Conservation (phyloP, 1,284 basidiomycete species). For the Cryptococcus wingfieldii region DNA sequence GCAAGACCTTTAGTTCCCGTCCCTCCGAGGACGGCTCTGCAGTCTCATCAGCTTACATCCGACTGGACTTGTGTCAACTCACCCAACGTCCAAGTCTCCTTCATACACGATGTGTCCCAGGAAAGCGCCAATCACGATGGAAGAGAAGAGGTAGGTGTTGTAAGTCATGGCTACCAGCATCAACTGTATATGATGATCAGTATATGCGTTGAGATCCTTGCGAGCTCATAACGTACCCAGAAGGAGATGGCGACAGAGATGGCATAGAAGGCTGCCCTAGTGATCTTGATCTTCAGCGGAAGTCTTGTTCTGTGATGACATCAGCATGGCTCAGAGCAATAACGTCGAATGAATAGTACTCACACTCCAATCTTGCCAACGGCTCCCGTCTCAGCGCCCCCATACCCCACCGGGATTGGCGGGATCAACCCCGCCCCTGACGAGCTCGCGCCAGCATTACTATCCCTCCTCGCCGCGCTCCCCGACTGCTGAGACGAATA, state of each 20-base stretch:
- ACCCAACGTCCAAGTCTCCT: slow-evolving; percentile 42
- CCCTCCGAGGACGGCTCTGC: slow-evolving; percentile 9
- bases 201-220: neutral
- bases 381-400: slow-evolving; percentile 23
- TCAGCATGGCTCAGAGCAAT: neutral
- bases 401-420: slow-evolving; percentile 23
- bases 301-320: slow-evolving; percentile 20
- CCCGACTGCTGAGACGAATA: slow-evolving; percentile 17
- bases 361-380: slow-evolving; percentile 27
- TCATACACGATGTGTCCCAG: slow-evolving; percentile 47
- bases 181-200: slow-evolving; percentile 25
- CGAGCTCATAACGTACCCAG: slow-evolving; percentile 33
- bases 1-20: slow-evolving; percentile 30
- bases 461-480: slow-evolving; percentile 4
- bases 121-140: slow-evolving; percentile 48
- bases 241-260: slow-evolving; percentile 42
- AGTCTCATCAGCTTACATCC: neutral
- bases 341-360: slow-evolving; percentile 11
- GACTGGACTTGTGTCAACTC: slow-evolving; percentile 8
- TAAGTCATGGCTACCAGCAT: slow-evolving; percentile 53
- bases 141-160: slow-evolving; percentile 47
- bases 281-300: slow-evolving; percentile 18
- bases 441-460: neutral
- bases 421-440: slow-evolving; percentile 21
- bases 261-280: slow-evolving; percentile 39